Evolutionary conservation across 345 rosid genomes (phyloP).

Genomic region (Pistacia atlantica): DNA sequence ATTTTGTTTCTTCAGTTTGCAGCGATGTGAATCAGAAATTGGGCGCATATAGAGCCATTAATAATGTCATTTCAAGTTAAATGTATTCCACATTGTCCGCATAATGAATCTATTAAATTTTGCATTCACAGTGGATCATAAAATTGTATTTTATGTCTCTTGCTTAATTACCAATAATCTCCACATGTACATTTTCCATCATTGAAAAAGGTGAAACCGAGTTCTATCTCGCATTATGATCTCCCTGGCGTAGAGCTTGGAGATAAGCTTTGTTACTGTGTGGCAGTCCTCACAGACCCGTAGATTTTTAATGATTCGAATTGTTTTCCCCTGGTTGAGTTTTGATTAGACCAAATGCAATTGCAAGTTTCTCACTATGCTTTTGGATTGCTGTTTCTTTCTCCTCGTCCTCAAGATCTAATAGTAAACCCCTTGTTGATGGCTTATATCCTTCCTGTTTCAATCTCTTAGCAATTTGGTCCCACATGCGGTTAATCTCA

Average conservation of each 20-base stretch:
- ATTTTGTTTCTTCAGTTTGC: not conserved
- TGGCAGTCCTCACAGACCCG: constrained; percentile 69
- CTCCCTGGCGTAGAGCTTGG: constrained; percentile 50
- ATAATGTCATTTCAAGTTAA: constrained; percentile 11
- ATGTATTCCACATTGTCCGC: not conserved
- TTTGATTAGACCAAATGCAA: constrained; percentile 58
- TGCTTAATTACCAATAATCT: constrained; percentile 54
- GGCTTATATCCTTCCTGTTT: constrained; percentile 54
- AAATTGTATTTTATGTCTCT: constrained; percentile 2
- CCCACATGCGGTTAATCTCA: constrained; percentile 48
- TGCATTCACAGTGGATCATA: not conserved
- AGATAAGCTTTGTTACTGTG: constrained; percentile 53
- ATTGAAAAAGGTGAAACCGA: constrained; percentile 59
- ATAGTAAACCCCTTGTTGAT: constrained; percentile 33
- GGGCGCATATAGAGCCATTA: not conserved
- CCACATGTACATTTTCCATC: constrained; percentile 58
- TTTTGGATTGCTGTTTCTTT: constrained; percentile 53
- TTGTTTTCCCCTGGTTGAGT: constrained; percentile 41
- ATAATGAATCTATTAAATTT: not conserved
- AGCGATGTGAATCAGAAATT: constrained; percentile 18
- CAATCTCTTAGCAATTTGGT: constrained; percentile 35
- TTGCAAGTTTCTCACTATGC: constrained; percentile 73
- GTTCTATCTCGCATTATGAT: constrained; percentile 64
- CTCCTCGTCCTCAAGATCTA: constrained; percentile 49
- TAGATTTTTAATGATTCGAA: constrained; percentile 65